phyloP scores from a whole-genome alignment of 2,329 filamentous ascomycete genomes.

The Piedraia hortae region DNA sequence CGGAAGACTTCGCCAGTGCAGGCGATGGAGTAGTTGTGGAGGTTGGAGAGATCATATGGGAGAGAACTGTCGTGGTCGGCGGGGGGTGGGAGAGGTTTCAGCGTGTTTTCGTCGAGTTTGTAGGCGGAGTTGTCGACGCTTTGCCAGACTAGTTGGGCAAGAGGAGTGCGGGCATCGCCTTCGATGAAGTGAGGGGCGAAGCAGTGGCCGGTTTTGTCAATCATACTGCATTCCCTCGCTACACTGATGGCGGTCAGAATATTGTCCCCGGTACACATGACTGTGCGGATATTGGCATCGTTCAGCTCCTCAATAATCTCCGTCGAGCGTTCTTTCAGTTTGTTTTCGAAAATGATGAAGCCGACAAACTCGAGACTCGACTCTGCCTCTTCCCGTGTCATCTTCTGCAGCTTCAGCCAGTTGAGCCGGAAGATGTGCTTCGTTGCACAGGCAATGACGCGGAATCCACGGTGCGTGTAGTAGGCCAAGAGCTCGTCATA shows the following conservation, averaged over 20 bases:
- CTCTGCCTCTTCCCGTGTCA: constrained; percentile 67
- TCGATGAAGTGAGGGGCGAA: constrained; percentile 75
- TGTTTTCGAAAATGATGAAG: constrained; percentile 98
- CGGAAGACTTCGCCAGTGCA: constrained; percentile 85
- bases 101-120: constrained; percentile 48
- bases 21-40: constrained; percentile 67
- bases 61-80: constrained; percentile 52
- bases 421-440: constrained; percentile 68
- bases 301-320: constrained; percentile 57
- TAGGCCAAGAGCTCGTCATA: constrained; percentile 71
- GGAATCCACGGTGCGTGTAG: constrained; percentile 88
- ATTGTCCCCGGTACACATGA: constrained; percentile 97
- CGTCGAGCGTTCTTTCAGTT: constrained; percentile 68
- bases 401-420: constrained; percentile 86
- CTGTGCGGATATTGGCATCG: constrained; percentile 56
- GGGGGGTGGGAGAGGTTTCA: constrained; percentile 49
- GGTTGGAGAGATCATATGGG: constrained; percentile 56
- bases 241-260: constrained; percentile 93
- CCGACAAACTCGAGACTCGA: constrained; percentile 63
- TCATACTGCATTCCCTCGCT: constrained; percentile 62
- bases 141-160: constrained; percentile 60
- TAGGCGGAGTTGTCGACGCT: constrained; percentile 71
- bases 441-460: constrained; percentile 84
- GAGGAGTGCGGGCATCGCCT: constrained; percentile 46
- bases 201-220: constrained; percentile 59